Conservation (phyloP, 2,329 filamentous ascomycete species). For the Fusarium sp. region DNA sequence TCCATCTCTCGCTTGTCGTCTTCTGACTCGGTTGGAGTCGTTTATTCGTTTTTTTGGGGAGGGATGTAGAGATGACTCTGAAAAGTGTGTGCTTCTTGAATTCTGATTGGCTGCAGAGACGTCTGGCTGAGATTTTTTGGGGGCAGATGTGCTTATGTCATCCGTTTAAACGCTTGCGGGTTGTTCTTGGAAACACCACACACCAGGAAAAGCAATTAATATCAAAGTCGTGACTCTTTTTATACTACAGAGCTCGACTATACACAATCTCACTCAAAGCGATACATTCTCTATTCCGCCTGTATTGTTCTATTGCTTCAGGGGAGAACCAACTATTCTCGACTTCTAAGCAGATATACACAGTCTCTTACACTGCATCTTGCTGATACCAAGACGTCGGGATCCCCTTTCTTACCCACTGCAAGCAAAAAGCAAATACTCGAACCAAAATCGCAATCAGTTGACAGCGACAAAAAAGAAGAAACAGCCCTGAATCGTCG, state of each 20-base stretch:
- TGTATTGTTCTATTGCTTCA: neutral
- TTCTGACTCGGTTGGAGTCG: conserved; percentile 8
- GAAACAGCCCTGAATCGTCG: conserved; percentile 7
- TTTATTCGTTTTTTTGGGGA: conserved; percentile 14
- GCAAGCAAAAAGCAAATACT: conserved; percentile 34
- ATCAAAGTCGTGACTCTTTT: neutral
- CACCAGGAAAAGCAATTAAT: conserved; percentile 36
- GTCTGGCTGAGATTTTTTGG: conserved; percentile 40
- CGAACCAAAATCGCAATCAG: neutral
- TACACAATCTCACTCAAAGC: conserved; percentile 1
- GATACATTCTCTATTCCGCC: neutral
- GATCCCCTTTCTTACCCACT: neutral
- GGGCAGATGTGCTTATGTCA: conserved; percentile 44
- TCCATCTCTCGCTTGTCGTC: conserved; percentile 44
- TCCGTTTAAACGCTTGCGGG: conserved; percentile 20
- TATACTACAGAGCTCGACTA: conserved; percentile 5
- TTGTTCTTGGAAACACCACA: conserved; percentile 30
- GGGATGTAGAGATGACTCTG: conserved; percentile 48
- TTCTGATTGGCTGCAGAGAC: conserved; percentile 54
- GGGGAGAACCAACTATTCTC: neutral
- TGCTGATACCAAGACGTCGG: neutral
- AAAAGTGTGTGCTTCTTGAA: conserved; percentile 51
- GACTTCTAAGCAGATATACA: conserved; percentile 3
- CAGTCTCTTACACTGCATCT: conserved; percentile 9
- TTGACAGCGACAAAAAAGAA: conserved; percentile 4